A percentile compares a stretch with the other conserved stretches of the same genome.
These are phyloP conservation scores for Skeletonema marinoi DNA, from an alignment of 108 stramenopile species.

Conservation along the genomic window DNA sequence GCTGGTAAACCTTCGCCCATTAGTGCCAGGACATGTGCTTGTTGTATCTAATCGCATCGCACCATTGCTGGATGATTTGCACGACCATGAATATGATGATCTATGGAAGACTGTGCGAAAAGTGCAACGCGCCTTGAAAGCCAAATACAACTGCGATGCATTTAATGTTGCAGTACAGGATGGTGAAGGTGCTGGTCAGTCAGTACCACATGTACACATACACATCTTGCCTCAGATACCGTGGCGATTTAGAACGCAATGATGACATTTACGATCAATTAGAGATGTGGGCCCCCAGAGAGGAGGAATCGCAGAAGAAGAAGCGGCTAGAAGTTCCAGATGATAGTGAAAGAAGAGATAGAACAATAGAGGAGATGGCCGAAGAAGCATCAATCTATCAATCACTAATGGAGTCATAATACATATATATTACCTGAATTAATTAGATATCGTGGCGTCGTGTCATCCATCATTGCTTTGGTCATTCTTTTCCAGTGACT, in stretches of 20 bases:
- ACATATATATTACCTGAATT: background rate
- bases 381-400: conserved; percentile 75
- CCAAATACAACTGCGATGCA: conserved; percentile 57
- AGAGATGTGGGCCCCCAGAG: conserved; percentile 82
- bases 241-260: conserved; percentile 77
- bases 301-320: conserved; percentile 41
- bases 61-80: conserved; percentile 64
- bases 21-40: conserved; percentile 90
- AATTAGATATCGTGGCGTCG: background rate
- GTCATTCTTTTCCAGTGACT: too few species aligned
- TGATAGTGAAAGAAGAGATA: conserved; percentile 75
- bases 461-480: too few species aligned
- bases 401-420: conserved; percentile 33
- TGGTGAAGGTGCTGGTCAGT: conserved; percentile 82
- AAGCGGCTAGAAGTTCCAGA: conserved; percentile 69
- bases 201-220: conserved; percentile 91
- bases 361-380: conserved; percentile 78
- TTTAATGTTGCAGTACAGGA: conserved; percentile 94
- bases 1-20: conserved; percentile 90
- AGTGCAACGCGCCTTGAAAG: conserved; percentile 66
- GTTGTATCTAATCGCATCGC: conserved; percentile 65
- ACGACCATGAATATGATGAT: conserved; percentile 76
- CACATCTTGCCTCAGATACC: conserved; percentile 82
- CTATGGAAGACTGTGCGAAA: conserved; percentile 77
- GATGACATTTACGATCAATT: conserved; percentile 88